phyloP scores from a whole-genome alignment of 208 protist genomes.

The Acanthamoeba triangularis region DNA sequence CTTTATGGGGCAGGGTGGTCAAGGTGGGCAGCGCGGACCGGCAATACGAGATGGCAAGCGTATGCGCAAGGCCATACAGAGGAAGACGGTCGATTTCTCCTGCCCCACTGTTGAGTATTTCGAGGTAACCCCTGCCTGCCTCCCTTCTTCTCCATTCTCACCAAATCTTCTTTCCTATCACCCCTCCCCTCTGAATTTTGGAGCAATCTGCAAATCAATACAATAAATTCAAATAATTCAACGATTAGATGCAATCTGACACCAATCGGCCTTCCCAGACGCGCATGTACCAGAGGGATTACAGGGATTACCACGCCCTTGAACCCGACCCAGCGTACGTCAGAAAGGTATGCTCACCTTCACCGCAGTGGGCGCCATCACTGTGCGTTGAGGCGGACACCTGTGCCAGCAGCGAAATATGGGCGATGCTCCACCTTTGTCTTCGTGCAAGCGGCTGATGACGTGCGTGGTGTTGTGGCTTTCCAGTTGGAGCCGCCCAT shows the following conservation, averaged over 20 bases:
- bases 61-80: neutral
- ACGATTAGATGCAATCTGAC: neutral
- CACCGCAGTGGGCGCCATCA: neutral
- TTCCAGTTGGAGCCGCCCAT: neutral
- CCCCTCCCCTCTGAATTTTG: too few relatives aligned
- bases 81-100: constrained; percentile 33
- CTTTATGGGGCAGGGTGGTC: neutral
- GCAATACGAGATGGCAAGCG: neutral
- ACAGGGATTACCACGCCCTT: constrained; percentile 12
- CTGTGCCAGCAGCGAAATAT: too few relatives aligned
- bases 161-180: neutral
- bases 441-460: too few relatives aligned
- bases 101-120: constrained; percentile 7
- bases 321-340: constrained; percentile 17
- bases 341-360: neutral
- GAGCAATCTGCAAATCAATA: neutral
- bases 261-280: neutral
- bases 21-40: neutral
- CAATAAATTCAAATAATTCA: neutral
- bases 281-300: constrained; percentile 36
- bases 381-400: neutral
- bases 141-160: neutral
- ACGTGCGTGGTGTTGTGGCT: neutral
- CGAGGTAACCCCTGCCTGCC: neutral
- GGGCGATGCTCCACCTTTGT: too few relatives aligned